Percentiles rank a stretch among this genome's conserved stretches.
These are phyloP conservation scores for Skeletonema potamos DNA, from an alignment of 108 stramenopile species.

Conservation along the genomic window DNA sequence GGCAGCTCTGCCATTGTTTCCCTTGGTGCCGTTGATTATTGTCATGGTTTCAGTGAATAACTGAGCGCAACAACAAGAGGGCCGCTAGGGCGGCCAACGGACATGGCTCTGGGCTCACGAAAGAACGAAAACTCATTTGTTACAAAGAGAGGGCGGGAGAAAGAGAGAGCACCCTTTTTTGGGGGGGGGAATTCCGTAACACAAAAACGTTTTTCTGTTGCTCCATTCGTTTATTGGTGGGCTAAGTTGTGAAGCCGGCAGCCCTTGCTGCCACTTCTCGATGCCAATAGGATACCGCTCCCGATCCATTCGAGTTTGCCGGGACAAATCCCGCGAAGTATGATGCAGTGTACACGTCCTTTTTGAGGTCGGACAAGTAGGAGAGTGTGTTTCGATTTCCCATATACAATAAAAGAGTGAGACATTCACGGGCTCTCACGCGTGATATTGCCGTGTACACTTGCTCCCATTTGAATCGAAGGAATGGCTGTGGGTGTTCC, in stretches of 20 bases:
- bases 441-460: neutral
- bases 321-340: neutral
- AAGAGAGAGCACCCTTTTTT: no score
- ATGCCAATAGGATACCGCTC: neutral
- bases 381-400: neutral
- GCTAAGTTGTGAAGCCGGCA: neutral
- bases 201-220: no score
- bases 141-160: no score
- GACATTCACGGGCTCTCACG: neutral
- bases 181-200: no score
- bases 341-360: neutral
- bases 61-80: no score
- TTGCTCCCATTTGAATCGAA: neutral
- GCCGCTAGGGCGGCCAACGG: no score
- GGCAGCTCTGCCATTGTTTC: neutral
- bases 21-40: neutral
- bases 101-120: no score
- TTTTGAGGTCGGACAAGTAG: neutral
- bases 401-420: neutral
- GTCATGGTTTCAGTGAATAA: no score
- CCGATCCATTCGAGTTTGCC: no score
- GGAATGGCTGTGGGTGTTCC: neutral
- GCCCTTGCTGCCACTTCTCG: neutral
- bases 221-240: no score
- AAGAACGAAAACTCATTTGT: no score